A percentile compares a stretch with the other conserved stretches of the same genome.
These are phyloP conservation scores for Lactarius sanguifluus DNA, from an alignment of 768 basidiomycete genomes.

Conservation along the genomic window DNA sequence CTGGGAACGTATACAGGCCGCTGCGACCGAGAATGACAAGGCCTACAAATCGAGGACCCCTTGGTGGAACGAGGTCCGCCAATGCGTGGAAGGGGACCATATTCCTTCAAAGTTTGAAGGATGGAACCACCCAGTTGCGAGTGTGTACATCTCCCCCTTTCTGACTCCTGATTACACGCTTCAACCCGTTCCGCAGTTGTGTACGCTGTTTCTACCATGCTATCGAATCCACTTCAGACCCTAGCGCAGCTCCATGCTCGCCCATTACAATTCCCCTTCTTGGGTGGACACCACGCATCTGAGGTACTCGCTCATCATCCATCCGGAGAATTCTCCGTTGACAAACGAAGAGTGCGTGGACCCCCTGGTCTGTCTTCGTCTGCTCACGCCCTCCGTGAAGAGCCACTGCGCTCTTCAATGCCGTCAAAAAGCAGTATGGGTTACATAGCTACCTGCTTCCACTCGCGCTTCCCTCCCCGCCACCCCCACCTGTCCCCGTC, in stretches of 20 bases:
- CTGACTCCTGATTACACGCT: slow-evolving; percentile 3
- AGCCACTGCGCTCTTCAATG: slow-evolving; percentile 77
- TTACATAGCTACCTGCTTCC: slow-evolving; percentile 72
- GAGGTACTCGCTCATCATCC: slow-evolving; percentile 75
- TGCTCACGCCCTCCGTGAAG: slow-evolving; percentile 40
- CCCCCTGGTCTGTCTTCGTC: slow-evolving; percentile 1
- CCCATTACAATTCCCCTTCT: slow-evolving; percentile 59
- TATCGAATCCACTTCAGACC: slow-evolving; percentile 78
- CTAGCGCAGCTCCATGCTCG: slow-evolving; percentile 74
- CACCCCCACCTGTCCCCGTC: slow-evolving; percentile 65
- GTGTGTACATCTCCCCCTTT: slow-evolving; percentile 45
- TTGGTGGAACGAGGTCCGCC: slow-evolving; percentile 86
- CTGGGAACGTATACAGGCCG: slow-evolving; percentile 46
- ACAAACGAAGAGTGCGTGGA: slow-evolving; percentile 75
- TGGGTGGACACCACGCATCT: slow-evolving; percentile 79
- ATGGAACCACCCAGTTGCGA: slow-evolving; percentile 85
- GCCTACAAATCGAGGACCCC: slow-evolving; percentile 50
- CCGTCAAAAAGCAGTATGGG: slow-evolving; percentile 85
- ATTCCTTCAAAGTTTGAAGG: slow-evolving; percentile 69
- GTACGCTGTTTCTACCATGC: slow-evolving; percentile 76
- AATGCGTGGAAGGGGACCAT: slow-evolving; percentile 75
- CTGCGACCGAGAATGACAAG: slow-evolving; percentile 33
- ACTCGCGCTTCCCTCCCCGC: slow-evolving; percentile 58
- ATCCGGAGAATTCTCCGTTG: slow-evolving; percentile 65
- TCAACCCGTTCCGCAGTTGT: slow-evolving; percentile 51